A percentile compares a stretch with the other conserved stretches of the same genome.
These are phyloP conservation scores for Furcasterigmium sp. DNA, from an alignment of 2,329 filamentous ascomycete genomes.

Conservation along the genomic window DNA sequence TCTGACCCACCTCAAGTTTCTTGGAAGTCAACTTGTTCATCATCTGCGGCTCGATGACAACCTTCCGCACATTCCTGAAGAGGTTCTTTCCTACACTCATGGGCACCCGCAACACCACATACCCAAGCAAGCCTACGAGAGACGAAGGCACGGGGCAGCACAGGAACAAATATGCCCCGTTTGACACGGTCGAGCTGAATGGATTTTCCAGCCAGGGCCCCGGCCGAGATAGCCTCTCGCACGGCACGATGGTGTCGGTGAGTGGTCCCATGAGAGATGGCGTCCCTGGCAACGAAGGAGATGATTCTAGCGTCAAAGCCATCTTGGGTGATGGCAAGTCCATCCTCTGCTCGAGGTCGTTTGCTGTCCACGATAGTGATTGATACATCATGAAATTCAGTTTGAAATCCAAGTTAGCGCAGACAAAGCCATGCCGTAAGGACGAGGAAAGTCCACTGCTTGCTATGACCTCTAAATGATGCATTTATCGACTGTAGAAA, in stretches of 20 bases:
- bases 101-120: constrained; percentile 1
- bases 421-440: no score
- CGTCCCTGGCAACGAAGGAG: neutral
- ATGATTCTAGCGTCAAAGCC: neutral
- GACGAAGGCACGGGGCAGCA: constrained; percentile 1
- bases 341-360: neutral
- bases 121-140: neutral
- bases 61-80: constrained; percentile 27
- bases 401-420: no score
- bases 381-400: neutral
- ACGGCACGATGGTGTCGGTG: neutral
- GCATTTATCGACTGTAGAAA: no score
- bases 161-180: neutral
- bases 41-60: constrained; percentile 27
- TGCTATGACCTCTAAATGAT: no score
- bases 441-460: no score
- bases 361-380: neutral
- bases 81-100: constrained; percentile 23
- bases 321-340: constrained; percentile 1
- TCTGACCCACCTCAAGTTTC: constrained; percentile 12
- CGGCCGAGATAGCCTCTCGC: neutral
- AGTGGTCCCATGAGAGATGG: neutral
- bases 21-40: constrained; percentile 21
- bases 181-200: neutral
- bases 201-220: neutral